A percentile compares a stretch with the other conserved stretches of the same genome.
phyloP scores from a whole-genome alignment of 768 basidiomycete genomes.

The Naganishia friedmannii region DNA sequence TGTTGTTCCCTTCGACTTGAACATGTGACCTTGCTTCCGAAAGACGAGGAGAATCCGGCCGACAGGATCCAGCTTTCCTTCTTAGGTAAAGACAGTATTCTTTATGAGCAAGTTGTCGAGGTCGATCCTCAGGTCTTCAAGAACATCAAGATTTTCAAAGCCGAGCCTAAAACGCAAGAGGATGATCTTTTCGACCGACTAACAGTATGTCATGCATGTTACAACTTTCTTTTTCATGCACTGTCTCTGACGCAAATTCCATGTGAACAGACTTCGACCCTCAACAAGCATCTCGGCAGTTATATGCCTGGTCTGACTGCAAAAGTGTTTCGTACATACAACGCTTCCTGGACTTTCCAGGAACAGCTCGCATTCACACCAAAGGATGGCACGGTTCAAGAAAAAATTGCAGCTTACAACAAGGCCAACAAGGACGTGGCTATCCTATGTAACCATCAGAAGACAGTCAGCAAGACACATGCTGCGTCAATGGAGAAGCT shows the following conservation, averaged over 20 bases:
- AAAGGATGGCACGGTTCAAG: conserved; percentile 72
- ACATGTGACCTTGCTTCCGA: conserved; percentile 86
- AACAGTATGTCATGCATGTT: conserved; percentile 60
- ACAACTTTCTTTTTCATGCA: not conserved
- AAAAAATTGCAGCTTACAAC: conserved; percentile 96
- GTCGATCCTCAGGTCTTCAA: conserved; percentile 94
- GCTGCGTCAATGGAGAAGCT: conserved; percentile 92
- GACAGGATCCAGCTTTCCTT: conserved; percentile 82
- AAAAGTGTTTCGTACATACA: conserved; percentile 99
- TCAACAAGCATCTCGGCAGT: conserved; percentile 87
- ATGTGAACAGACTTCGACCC: conserved; percentile 65
- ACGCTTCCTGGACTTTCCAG: conserved; percentile 95
- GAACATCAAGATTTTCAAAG: conserved; percentile 94
- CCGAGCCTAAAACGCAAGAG: conserved; percentile 75
- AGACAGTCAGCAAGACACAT: conserved; percentile 86
- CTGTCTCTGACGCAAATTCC: conserved; percentile 4
- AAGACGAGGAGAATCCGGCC: conserved; percentile 58
- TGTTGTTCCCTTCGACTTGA: conserved; percentile 97
- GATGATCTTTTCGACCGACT: conserved; percentile 94
- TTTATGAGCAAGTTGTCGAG: conserved; percentile 78
- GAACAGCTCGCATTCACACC: conserved; percentile 75
- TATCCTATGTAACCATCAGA: conserved; percentile 98
- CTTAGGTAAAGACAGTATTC: conserved; percentile 97
- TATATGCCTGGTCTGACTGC: conserved; percentile 98
- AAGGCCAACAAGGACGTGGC: conserved; percentile 95